These are phyloP conservation scores for Gossypium armourianum DNA, from an alignment of 441 rosid genomes.

Conservation along the genomic window DNA sequence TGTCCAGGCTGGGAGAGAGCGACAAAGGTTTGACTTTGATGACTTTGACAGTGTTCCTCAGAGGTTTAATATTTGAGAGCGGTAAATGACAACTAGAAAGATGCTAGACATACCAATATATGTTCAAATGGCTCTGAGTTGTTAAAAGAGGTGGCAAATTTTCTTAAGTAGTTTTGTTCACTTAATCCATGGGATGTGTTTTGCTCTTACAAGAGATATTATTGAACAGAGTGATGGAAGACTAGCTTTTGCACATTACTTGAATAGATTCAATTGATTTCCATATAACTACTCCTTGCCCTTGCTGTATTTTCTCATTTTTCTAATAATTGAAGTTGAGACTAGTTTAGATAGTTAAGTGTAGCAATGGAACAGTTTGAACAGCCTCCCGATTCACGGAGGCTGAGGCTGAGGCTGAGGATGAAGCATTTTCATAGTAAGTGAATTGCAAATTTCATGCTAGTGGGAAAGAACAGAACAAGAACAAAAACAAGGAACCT, in stretches of 20 bases:
- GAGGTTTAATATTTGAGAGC: constrained; percentile 58
- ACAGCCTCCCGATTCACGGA: neutral
- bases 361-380: neutral
- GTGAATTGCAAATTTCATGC: neutral
- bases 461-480: neutral
- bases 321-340: neutral
- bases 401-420: neutral
- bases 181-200: neutral
- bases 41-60: constrained; percentile 88
- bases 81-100: constrained; percentile 10
- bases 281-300: neutral
- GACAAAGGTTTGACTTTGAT: constrained; percentile 79
- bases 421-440: neutral
- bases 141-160: constrained; percentile 16
- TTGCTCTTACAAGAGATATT: neutral
- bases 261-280: neutral
- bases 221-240: neutral
- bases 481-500: neutral
- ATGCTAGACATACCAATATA: neutral
- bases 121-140: constrained; percentile 9
- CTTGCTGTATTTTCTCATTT: neutral
- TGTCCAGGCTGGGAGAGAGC: constrained; percentile 69
- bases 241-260: neutral
- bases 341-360: neutral
- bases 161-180: constrained; percentile 7